These are phyloP conservation scores for Diaporthe ampelina DNA, from an alignment of 2,329 filamentous ascomycete species.

Conservation along the genomic window DNA sequence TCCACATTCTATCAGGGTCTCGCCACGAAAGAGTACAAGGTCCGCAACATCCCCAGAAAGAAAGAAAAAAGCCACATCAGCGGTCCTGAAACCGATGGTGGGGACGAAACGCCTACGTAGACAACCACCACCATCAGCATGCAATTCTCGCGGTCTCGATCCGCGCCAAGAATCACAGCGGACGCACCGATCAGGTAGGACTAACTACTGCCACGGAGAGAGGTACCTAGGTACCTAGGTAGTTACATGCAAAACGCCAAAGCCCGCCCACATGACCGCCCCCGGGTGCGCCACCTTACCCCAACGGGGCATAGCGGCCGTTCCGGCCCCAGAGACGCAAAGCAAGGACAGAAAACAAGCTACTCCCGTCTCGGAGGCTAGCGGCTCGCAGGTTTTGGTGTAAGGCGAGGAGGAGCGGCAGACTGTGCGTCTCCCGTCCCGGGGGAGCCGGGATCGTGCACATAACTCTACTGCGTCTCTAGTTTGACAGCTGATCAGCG, in stretches of 20 bases:
- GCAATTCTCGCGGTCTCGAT: not conserved
- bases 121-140: not conserved
- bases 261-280: slow-evolving; percentile 18
- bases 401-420: not conserved
- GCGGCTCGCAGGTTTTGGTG: not conserved
- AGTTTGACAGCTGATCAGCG: not conserved
- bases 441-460: not conserved
- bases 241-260: not conserved
- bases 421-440: slow-evolving; percentile 23
- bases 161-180: not conserved
- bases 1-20: not conserved
- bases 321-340: not conserved
- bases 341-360: not conserved
- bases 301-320: slow-evolving; percentile 11
- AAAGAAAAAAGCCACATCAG: not conserved
- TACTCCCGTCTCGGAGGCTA: slow-evolving; percentile 18
- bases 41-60: not conserved
- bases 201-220: not conserved
- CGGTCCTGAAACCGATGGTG: not conserved
- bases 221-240: too few species aligned
- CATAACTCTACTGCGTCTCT: too few species aligned
- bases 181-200: slow-evolving; percentile 12
- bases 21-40: not conserved
- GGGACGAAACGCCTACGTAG: not conserved
- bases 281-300: slow-evolving; percentile 5